Evolutionary conservation across 371 early-diverging fungal genomes (phyloP).

Genomic region (Rhizopus arrhizus): DNA sequence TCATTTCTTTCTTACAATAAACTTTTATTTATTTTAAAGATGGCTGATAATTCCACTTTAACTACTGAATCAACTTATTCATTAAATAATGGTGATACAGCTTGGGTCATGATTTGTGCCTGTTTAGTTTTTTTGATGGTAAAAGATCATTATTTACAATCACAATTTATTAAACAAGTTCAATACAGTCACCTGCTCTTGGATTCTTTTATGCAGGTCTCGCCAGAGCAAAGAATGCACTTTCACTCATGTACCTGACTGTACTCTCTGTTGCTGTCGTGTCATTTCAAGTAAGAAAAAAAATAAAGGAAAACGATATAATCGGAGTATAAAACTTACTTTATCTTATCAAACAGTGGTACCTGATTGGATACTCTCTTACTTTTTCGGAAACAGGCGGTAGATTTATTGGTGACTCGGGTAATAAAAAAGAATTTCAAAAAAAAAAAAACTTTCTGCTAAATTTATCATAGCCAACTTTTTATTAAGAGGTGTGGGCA

Average conservation of each 20-base stretch:
- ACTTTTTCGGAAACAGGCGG: constrained; percentile 73
- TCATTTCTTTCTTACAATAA: constrained; percentile 2
- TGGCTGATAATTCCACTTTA: constrained; percentile 15
- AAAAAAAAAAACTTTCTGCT: neutral
- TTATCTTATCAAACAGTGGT: constrained; percentile 59
- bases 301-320: neutral
- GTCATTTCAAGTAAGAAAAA: constrained; percentile 60
- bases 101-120: constrained; percentile 66
- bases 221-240: constrained; percentile 77
- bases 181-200: constrained; percentile 61
- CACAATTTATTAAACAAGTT: neutral
- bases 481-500: constrained; percentile 46
- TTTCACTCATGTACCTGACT: constrained; percentile 79
- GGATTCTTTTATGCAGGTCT: constrained; percentile 87
- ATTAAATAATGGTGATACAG: constrained; percentile 68
- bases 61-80: constrained; percentile 3
- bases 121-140: constrained; percentile 53
- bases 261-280: constrained; percentile 82
- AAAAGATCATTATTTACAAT: constrained; percentile 1
- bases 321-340: neutral
- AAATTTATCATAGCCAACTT: constrained; percentile 32
- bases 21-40: neutral
- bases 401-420: constrained; percentile 78
- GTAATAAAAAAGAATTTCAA: constrained; percentile 31
- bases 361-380: constrained; percentile 83